Percentiles rank a stretch among this genome's conserved stretches.
phyloP scores from a whole-genome alignment of 208 protist genomes.

The Wallacemonas sp. region DNA sequence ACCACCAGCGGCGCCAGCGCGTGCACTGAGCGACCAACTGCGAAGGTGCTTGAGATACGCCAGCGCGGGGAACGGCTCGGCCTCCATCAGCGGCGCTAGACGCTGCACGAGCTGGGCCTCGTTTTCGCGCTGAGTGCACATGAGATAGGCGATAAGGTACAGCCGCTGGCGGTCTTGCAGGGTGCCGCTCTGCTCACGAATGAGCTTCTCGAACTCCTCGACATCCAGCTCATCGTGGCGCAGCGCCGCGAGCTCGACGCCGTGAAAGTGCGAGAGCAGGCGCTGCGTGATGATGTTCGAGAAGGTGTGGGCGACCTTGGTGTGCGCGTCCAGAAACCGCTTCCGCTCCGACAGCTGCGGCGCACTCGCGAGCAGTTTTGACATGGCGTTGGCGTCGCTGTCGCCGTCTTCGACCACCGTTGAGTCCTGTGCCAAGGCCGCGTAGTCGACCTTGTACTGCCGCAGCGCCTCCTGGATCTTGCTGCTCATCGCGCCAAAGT shows the following conservation, averaged over 20 bases:
- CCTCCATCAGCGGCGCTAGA: conserved; percentile 18
- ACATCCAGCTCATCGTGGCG: conserved; percentile 65
- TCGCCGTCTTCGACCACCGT: conserved; percentile 36
- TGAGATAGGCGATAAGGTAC: conserved; percentile 80
- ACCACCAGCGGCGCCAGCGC: not conserved
- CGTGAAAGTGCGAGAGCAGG: conserved; percentile 83
- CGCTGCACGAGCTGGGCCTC: conserved; percentile 42
- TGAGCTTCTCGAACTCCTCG: conserved; percentile 66
- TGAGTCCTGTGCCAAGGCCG: conserved; percentile 43
- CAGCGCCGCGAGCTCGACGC: conserved; percentile 76
- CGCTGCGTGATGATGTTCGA: conserved; percentile 63
- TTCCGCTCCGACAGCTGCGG: conserved; percentile 82
- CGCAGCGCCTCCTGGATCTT: conserved; percentile 68
- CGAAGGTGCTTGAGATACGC: conserved; percentile 80
- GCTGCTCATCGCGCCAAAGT: conserved; percentile 75
- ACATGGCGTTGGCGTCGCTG: conserved; percentile 69
- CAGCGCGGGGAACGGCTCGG: conserved; percentile 60
- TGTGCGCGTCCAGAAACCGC: conserved; percentile 83
- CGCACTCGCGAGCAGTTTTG: conserved; percentile 71
- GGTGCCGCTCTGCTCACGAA: conserved; percentile 45
- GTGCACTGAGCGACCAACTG: conserved; percentile 56
- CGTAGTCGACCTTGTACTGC: conserved; percentile 77
- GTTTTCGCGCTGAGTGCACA: conserved; percentile 51
- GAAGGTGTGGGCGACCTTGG: conserved; percentile 75
- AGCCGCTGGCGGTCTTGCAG: conserved; percentile 76